These are phyloP conservation scores for Phytomonas serpens DNA, from an alignment of 208 protist species.

Conservation along the genomic window DNA sequence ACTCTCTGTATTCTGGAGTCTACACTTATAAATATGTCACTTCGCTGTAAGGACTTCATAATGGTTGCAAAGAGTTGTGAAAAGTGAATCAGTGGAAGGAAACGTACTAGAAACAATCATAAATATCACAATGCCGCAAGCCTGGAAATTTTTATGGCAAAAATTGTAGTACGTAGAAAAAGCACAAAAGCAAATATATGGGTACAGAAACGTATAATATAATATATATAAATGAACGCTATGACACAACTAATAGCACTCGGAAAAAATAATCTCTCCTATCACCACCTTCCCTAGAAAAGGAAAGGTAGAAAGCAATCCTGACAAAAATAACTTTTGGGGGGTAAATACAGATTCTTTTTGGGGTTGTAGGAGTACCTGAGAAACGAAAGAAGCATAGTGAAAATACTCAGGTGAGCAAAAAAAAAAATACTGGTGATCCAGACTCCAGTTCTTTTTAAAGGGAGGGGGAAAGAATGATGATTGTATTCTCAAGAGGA, in stretches of 20 bases:
- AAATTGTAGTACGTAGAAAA: background rate
- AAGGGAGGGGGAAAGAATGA: background rate
- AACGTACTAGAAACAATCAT: background rate
- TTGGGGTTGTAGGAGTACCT: too few relatives aligned
- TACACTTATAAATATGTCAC: constrained; percentile 12
- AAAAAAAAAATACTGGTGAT: background rate
- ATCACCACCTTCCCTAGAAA: background rate
- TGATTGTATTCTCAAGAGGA: background rate
- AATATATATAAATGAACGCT: background rate
- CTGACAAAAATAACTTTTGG: background rate
- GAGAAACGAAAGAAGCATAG: background rate
- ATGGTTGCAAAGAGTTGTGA: background rate
- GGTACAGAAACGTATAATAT: too few relatives aligned
- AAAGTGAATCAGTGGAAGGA: background rate
- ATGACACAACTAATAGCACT: background rate
- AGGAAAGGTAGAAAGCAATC: background rate
- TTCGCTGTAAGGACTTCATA: background rate
- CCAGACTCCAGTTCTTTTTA: background rate
- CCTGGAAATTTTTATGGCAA: background rate
- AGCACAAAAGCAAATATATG: background rate
- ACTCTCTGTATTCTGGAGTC: constrained; percentile 1
- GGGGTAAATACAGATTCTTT: too few relatives aligned
- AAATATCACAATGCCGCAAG: background rate
- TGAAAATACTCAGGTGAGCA: background rate
- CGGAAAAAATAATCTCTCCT: background rate